Percentiles rank a stretch among this genome's conserved stretches.
Evolutionary conservation across 1,139 yeast species (phyloP).

Genomic region (Pichia kudriavzevii): DNA sequence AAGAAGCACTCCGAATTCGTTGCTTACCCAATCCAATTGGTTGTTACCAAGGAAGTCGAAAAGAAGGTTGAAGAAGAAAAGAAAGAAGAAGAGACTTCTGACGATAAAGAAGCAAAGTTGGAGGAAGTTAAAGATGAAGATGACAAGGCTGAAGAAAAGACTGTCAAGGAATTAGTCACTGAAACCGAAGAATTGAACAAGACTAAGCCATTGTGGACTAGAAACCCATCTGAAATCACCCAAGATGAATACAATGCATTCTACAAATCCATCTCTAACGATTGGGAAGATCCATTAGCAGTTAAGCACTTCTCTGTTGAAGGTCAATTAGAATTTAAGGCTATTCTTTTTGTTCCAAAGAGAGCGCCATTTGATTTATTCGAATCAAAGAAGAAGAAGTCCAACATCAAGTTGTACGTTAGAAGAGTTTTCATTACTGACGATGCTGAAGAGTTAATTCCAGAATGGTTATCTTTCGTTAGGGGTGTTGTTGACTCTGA

Average conservation of each 20-base stretch:
- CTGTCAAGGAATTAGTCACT: conserved; percentile 68
- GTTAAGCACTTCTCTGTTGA: conserved; percentile 99
- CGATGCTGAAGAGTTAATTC: conserved; percentile 98
- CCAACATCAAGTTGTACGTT: conserved; percentile 96
- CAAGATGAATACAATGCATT: conserved; percentile 99
- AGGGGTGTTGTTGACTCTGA: conserved; percentile 99
- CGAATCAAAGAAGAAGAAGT: conserved; percentile 97
- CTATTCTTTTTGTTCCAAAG: conserved; percentile 95
- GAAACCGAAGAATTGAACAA: conserved; percentile 97
- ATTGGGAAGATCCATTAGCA: conserved; percentile 99
- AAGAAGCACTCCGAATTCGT: conserved; percentile 99
- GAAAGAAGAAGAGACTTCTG: conserved; percentile 46
- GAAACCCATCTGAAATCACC: conserved; percentile 95
- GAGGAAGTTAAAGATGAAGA: conserved; percentile 65
- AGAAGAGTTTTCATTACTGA: conserved; percentile 99
- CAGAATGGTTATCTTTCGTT: conserved; percentile 97
- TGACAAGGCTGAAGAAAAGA: conserved; percentile 62
- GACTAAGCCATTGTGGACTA: conserved; percentile 99
- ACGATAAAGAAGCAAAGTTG: conserved; percentile 62
- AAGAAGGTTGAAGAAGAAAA: conserved; percentile 63
- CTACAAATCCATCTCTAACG: conserved; percentile 98
- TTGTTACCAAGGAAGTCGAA: conserved; percentile 98
- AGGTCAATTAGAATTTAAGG: conserved; percentile 99
- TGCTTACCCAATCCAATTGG: conserved; percentile 97
- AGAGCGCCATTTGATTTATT: conserved; percentile 99